Evolutionary conservation across 345 rosid genomes (phyloP).

Genomic region (Eutrema heterophyllum): DNA sequence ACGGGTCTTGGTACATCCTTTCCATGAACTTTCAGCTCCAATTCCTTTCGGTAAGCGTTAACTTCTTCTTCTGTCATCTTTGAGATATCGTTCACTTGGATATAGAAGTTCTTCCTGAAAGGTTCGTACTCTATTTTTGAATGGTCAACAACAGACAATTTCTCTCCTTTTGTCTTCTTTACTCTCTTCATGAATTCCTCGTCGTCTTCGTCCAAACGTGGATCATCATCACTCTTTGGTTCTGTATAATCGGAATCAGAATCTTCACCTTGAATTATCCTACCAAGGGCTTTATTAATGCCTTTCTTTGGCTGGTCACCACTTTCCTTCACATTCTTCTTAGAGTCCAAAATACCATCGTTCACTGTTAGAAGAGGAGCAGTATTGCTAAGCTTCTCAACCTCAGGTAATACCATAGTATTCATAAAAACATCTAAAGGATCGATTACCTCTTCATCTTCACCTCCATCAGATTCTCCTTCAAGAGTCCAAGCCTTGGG

Average conservation of each 20-base stretch:
- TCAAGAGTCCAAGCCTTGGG: conserved; percentile 77
- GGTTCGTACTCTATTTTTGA: conserved; percentile 67
- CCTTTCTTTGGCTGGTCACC: conserved; percentile 47
- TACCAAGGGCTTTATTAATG: conserved; percentile 59
- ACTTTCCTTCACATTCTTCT: conserved; percentile 16
- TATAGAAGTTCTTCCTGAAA: conserved; percentile 70
- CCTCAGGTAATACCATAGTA: conserved; percentile 77
- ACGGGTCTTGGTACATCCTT: conserved; percentile 81
- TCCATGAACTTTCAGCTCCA: conserved; percentile 81
- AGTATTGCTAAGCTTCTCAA: conserved; percentile 52
- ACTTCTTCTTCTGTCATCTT: conserved; percentile 75
- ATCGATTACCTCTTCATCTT: conserved; percentile 62
- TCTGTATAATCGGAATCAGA: conserved; percentile 70
- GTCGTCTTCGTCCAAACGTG: conserved; percentile 66
- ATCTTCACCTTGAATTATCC: conserved; percentile 81
- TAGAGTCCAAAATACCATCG: too few species aligned
- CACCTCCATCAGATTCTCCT: conserved; percentile 58
- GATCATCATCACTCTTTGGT: conserved; percentile 43
- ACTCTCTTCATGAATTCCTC: conserved; percentile 87
- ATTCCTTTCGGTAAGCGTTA: conserved; percentile 51
- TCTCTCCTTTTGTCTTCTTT: conserved; percentile 89
- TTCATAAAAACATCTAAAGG: conserved; percentile 91
- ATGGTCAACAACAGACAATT: conserved; percentile 74
- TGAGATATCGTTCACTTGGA: conserved; percentile 72
- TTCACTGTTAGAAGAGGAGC: conserved; percentile 21